phyloP scores from a whole-genome alignment of 169 alveolate species.

The Babesia sp. region DNA sequence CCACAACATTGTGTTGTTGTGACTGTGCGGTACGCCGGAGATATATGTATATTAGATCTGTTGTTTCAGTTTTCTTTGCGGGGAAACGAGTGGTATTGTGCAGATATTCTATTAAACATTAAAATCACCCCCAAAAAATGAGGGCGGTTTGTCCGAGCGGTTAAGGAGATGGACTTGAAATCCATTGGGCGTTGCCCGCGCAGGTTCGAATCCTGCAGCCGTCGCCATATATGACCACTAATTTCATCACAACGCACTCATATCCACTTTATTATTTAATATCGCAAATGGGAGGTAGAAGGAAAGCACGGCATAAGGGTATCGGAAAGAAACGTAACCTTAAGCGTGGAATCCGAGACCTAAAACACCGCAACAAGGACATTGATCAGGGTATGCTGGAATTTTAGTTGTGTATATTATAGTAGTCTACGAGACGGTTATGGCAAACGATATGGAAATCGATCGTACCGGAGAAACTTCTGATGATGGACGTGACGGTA shows the following conservation, averaged over 20 bases:
- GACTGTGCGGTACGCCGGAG: too few species aligned
- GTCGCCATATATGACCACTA: conserved; percentile 74
- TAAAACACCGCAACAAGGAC: conserved; percentile 60
- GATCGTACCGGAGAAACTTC: conserved; percentile 3
- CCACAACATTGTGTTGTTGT: too few species aligned
- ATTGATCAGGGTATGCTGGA: conserved; percentile 53
- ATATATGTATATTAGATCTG: too few species aligned
- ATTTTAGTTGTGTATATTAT: background rate
- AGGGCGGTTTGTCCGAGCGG: conserved; percentile 92
- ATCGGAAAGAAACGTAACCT: conserved; percentile 61
- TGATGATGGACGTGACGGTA: conserved; percentile 34
- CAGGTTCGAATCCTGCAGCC: conserved; percentile 97
- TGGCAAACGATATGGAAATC: conserved; percentile 14
- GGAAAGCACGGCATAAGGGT: conserved; percentile 60
- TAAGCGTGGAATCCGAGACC: conserved; percentile 68
- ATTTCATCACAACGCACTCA: background rate
- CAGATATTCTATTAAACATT: too few species aligned
- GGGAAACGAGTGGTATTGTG: too few species aligned
- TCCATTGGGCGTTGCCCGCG: conserved; percentile 97
- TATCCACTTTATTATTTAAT: background rate
- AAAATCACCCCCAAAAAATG: background rate
- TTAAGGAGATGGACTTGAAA: conserved; percentile 96
- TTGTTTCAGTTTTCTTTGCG: too few species aligned
- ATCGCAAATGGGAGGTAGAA: conserved; percentile 43
- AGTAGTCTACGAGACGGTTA: conserved; percentile 57